Percentiles rank a stretch among this genome's conserved stretches.
Conservation (phyloP, 1,139 yeast species). For the Kluyveromyces sp. region DNA sequence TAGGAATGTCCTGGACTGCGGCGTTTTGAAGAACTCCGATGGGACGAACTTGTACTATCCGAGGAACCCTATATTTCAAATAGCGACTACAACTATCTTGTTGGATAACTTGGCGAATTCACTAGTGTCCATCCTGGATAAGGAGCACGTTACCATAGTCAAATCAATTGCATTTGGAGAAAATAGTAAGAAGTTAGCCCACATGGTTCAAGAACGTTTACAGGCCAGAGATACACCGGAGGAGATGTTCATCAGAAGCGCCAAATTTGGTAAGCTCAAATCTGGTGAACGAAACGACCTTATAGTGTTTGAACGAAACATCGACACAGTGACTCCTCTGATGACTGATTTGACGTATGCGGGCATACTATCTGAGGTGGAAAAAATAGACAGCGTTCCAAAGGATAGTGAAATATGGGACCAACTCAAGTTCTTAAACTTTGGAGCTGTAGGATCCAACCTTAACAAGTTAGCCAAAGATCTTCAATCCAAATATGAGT, state of each 20-base stretch:
- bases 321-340: conserved; percentile 66
- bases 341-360: conserved; percentile 73
- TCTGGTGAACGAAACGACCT: conserved; percentile 44
- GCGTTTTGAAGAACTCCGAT: conserved; percentile 20
- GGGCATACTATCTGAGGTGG: conserved; percentile 50
- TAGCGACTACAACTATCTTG: conserved; percentile 23
- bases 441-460: conserved; percentile 70
- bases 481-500: conserved; percentile 63
- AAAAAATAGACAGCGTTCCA: conserved; percentile 16
- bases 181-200: conserved; percentile 19
- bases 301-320: conserved; percentile 68
- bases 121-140: conserved; percentile 17
- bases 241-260: conserved; percentile 20
- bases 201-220: conserved; percentile 19
- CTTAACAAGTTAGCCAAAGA: conserved; percentile 64
- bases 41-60: conserved; percentile 24
- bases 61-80: conserved; percentile 16
- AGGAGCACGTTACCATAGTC: conserved; percentile 22
- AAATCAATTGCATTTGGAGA: conserved; percentile 24
- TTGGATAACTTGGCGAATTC: conserved; percentile 25
- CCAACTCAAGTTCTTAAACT: conserved; percentile 59
- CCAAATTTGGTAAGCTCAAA: conserved; percentile 31
- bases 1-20: conserved; percentile 21
- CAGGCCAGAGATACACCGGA: conserved; percentile 12
- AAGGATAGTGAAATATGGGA: conserved; percentile 38